phyloP scores from a whole-genome alignment of 2,329 filamentous ascomycete genomes.

The Monilinia polystroma region DNA sequence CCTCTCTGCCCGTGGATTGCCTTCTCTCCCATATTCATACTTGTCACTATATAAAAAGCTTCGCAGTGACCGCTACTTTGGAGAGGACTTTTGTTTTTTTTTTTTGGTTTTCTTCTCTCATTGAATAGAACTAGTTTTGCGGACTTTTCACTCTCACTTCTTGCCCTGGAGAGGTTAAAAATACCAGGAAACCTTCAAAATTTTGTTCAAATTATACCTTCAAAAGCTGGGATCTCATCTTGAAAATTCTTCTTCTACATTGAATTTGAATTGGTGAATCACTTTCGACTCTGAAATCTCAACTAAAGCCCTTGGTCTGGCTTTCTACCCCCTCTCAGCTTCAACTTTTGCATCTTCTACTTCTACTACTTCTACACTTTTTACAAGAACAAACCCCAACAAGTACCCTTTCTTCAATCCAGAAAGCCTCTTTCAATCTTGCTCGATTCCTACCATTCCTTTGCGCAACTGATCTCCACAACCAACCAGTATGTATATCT shows the following conservation, averaged over 20 bases:
- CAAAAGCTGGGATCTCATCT: neutral
- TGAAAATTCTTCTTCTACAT: neutral
- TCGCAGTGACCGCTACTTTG: constrained; percentile 9
- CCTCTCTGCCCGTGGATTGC: neutral
- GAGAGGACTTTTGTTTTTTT: constrained; percentile 1
- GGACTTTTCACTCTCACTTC: constrained; percentile 1
- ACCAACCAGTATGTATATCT: constrained; percentile 10
- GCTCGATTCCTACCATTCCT: neutral
- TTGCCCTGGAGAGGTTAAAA: neutral
- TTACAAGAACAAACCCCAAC: neutral
- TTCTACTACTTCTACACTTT: neutral
- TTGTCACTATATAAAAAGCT: constrained; percentile 10
- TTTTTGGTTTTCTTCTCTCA: neutral
- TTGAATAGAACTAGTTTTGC: neutral
- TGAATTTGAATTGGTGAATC: constrained; percentile 8
- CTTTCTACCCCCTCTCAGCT: neutral
- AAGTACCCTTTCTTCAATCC: neutral
- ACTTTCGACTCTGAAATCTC: neutral
- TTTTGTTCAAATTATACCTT: neutral
- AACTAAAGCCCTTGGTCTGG: neutral
- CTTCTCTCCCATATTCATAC: constrained; percentile 1
- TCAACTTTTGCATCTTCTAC: neutral
- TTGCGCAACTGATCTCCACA: neutral
- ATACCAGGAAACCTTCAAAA: neutral
- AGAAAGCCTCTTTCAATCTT: neutral